Evolutionary conservation across 176 grass and related monocot species (phyloP), one percentile per base, ranked within the genome.

Genomic region (Poa pratensis): DNA sequence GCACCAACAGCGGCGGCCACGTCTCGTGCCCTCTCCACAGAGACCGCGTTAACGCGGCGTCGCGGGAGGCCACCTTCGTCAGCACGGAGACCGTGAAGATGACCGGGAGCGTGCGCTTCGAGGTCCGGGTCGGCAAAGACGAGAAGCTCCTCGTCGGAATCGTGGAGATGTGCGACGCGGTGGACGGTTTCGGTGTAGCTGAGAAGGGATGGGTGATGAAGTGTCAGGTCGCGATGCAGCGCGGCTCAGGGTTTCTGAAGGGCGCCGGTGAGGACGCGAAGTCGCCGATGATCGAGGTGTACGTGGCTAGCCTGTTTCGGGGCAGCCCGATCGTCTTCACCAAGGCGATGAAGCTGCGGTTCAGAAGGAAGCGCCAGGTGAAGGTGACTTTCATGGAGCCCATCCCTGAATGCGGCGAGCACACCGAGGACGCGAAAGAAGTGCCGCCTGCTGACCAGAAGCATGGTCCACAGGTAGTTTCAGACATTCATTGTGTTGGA

Each of bases 311-410:
- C 77, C 76, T 92, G 54, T 88, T 23, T 59, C 89, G 84, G 30
- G 91, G 88, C 69, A 62, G 57, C 18, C 91, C 96, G 46, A 49
- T 98, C 68, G 84, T 95, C 77, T 84, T 98, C 61, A 90, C 93
- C 15, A 87, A 82, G 75, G 92, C 93, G 16, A 71, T 92, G 87
- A 86, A 86, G 53, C 81, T 95, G 74, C 82, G 63, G 49, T 78
- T 64, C 86, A 76, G 86, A 66, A 48, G 80, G 81, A 57, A 50
- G 32, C 82, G 61, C 3, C 81, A 27, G 68, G 83, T 70, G 9
- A 82, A 34, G 86, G 61, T 23, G 15, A 43, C 71, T 70, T 76
- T 62, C 76, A 85, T 95, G 83, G 90, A 95, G 19, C 72, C 85
- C 15, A 95, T 95, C 62, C 93, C 88, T 0, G 90, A 95, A 80